Base-by-base conservation (phyloP, 768 basidiomycete species). In the Phylloporus arenicola region DNA sequence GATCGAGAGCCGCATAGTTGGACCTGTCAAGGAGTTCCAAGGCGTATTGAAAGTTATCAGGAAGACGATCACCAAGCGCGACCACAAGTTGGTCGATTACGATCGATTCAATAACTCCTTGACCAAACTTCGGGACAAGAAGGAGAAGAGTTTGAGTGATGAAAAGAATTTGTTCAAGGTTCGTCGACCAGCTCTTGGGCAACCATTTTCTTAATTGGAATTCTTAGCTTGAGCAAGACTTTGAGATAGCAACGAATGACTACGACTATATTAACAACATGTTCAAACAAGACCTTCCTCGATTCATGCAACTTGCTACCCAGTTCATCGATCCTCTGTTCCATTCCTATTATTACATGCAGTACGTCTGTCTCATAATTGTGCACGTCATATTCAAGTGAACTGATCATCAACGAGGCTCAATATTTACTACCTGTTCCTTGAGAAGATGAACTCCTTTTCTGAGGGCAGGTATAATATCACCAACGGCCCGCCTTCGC, bases 281-380 rank as follows among this genome's bases (percentile, higher is more conserved):
- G 6, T 72, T 97, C 70, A 98, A 99, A 73, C 77, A 82, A 50
- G 96, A 99, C 62, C 75, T 99, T 29, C 93, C 94, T 3, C 82
- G 82, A n/a, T 98, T 98, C 76, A 84, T 98, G 79, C 75, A 74
- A 25, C 80, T 97, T 54, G 76, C 88, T 1, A 87, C 91, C 3
- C 81, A 84, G 56, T 97, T 97, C 70, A 91, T 98, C 64, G 87
- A 94, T 57, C 96, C 96, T 1, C 74, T 98, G n/a, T 99, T 97
- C 80, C 87, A 95, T 60, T 95, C 92, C 16, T 93, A 93, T 77
- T 99, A 88, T 76, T 99, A 95, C 68, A 97, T 99, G 93, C 92
- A 98, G 92, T 94, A 62, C 63, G 92, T 82, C 25, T 45, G 27
- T 44, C 55, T 50, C 41, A 33, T 45, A 31, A 33, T 39, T 31